Conservation (phyloP, 306 rosid genomes). For the Ammopiptanthus mongolicus region DNA sequence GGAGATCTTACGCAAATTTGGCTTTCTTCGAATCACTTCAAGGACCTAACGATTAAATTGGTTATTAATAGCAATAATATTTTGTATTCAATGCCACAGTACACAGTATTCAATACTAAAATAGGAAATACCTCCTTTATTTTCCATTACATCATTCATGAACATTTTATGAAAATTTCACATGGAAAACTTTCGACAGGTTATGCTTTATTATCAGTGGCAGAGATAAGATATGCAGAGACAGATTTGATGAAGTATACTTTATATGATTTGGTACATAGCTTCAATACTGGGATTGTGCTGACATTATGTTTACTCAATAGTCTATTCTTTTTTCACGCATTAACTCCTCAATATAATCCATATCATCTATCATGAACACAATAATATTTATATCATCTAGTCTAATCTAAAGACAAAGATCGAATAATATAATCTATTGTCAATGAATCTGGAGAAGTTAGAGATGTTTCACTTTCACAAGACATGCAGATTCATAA, state of each 20-base stretch:
- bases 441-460: neutral
- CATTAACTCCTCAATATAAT: neutral
- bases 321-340: neutral
- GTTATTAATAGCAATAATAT: neutral
- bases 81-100: neutral
- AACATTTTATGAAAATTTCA: constrained; percentile 14
- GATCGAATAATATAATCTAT: neutral
- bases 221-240: neutral
- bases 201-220: neutral
- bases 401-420: neutral
- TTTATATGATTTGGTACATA: neutral
- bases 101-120: neutral
- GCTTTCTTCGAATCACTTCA: constrained; percentile 65
- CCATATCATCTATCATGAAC: neutral
- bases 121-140: neutral
- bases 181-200: neutral
- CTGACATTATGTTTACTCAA: neutral
- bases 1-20: constrained; percentile 69
- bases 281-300: neutral
- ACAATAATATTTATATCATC: neutral
- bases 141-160: neutral
- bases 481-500: constrained; percentile 5
- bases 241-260: neutral
- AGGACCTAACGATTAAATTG: constrained; percentile 46
- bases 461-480: neutral